Conservation (phyloP, 148 eudicot genomes). For the Rhododendron simsii region DNA sequence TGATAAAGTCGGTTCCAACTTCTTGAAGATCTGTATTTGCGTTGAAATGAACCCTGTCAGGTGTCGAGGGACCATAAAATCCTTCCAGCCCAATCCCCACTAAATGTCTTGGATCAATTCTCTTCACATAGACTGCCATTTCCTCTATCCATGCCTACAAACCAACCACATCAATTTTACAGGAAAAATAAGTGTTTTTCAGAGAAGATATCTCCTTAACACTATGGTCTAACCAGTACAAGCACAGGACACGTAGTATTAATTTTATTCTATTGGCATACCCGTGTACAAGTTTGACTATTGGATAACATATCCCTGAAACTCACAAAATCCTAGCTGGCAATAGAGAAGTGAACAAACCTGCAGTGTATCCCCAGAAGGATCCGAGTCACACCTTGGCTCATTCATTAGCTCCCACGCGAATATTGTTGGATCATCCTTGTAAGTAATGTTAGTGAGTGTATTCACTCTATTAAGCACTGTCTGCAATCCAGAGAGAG, state of each 20-base stretch:
- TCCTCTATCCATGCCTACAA: conserved; percentile 78
- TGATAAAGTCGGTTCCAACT: conserved; percentile 82
- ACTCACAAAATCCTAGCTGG: neutral
- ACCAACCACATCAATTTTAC: neutral
- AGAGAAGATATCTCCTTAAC: neutral
- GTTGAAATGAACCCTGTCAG: conserved; percentile 46
- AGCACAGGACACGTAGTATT: neutral
- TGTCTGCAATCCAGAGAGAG: conserved; percentile 27
- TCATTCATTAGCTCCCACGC: conserved; percentile 92
- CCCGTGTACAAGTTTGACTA: neutral
- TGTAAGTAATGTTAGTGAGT: conserved; percentile 67
- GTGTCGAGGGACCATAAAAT: conserved; percentile 79
- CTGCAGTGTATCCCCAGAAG: conserved; percentile 78
- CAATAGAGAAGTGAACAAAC: conserved; percentile 21
- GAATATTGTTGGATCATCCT: conserved; percentile 87
- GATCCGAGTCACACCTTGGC: conserved; percentile 64
- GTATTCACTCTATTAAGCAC: conserved; percentile 78
- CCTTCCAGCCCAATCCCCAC: conserved; percentile 79
- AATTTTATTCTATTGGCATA: neutral
- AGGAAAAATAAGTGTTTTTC: neutral
- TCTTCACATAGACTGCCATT: conserved; percentile 77
- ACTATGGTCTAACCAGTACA: neutral
- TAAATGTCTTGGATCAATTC: conserved; percentile 72
- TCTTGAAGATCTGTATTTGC: conserved; percentile 57
- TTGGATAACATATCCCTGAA: neutral